phyloP scores from a whole-genome alignment of 106 monocot species.

The Hemerocallis citrina region DNA sequence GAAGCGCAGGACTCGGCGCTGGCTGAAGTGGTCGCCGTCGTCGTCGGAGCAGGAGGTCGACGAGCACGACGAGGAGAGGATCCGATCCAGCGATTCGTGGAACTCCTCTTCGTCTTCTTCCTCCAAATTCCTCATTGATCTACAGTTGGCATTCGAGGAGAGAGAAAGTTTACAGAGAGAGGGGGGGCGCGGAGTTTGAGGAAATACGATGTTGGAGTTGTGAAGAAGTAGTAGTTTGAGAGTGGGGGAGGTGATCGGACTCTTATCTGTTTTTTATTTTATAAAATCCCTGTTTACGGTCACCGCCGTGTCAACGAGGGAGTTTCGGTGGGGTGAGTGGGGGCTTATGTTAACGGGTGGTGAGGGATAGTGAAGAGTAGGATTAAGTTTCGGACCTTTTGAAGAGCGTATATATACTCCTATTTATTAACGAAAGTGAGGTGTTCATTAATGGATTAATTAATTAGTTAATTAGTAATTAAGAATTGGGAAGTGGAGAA shows the following conservation, averaged over 20 bases:
- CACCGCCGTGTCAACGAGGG: conserved; percentile 4
- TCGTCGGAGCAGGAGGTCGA: conserved; percentile 65
- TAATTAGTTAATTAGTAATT: background rate
- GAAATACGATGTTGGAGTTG: conserved; percentile 10
- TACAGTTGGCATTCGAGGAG: background rate
- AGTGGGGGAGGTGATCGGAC: background rate
- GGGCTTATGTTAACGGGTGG: background rate
- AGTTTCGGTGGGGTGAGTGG: background rate
- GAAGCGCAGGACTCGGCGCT: conserved; percentile 3
- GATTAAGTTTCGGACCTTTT: background rate
- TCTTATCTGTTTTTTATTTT: too few species aligned
- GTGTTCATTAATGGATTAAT: background rate
- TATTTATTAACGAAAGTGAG: background rate
- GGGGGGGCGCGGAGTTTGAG: background rate
- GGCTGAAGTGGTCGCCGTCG: conserved; percentile 14
- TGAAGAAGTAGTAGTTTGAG: background rate
- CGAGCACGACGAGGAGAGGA: conserved; percentile 69
- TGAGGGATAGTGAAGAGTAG: background rate
- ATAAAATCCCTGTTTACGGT: conserved; percentile 8
- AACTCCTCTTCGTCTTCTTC: conserved; percentile 60
- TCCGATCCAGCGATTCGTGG: conserved; percentile 81
- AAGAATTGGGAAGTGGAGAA: background rate
- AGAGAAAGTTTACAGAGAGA: conserved; percentile 3
- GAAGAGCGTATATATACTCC: background rate
- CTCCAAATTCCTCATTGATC: conserved; percentile 6